Conservation (phyloP, 306 rosid species). For the Cicer judaicum region DNA sequence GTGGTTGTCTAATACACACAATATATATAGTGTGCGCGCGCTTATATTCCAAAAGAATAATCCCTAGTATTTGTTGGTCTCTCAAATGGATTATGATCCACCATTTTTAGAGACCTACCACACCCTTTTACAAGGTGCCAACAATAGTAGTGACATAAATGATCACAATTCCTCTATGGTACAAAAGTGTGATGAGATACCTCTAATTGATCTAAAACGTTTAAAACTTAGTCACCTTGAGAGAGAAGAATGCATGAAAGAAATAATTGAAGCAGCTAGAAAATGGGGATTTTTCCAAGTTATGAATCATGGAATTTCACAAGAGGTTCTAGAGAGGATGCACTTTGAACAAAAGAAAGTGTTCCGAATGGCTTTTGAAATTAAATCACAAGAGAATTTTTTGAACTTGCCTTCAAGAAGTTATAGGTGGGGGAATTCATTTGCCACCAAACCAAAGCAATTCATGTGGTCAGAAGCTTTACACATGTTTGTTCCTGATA, state of each 20-base stretch:
- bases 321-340: constrained; percentile 49
- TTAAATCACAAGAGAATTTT: constrained; percentile 46
- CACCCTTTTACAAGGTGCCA: constrained; percentile 33
- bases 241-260: constrained; percentile 55
- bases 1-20: no score
- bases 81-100: constrained; percentile 66
- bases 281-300: constrained; percentile 80
- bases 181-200: constrained; percentile 62
- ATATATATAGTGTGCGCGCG: neutral
- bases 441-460: constrained; percentile 55
- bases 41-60: neutral
- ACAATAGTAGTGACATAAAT: neutral
- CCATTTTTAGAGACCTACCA: constrained; percentile 62
- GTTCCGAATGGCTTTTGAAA: constrained; percentile 55
- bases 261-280: constrained; percentile 63
- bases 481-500: constrained; percentile 56
- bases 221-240: constrained; percentile 37
- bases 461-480: constrained; percentile 80
- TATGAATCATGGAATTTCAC: constrained; percentile 68
- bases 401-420: constrained; percentile 52
- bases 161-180: neutral
- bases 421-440: constrained; percentile 76
- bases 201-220: constrained; percentile 58
- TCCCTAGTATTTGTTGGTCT: neutral
- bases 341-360: constrained; percentile 52